Conservation (phyloP, 306 rosid species). For the Cucumis hystrix region DNA sequence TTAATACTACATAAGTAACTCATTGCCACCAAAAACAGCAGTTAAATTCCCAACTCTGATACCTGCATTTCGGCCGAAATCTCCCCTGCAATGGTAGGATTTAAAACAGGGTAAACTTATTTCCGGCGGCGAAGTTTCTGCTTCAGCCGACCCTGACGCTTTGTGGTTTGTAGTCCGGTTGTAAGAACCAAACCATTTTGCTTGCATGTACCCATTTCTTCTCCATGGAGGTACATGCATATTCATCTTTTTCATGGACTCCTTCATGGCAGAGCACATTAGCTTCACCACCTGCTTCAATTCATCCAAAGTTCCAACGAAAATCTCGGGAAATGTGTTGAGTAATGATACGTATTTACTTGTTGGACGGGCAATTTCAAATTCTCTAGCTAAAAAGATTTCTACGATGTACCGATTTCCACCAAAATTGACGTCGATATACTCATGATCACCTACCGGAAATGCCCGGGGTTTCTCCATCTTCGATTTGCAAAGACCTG, state of each 20-base stretch:
- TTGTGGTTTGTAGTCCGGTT: constrained; percentile 42
- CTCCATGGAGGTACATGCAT: constrained; percentile 79
- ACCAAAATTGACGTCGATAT: constrained; percentile 33
- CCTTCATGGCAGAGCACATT: constrained; percentile 55
- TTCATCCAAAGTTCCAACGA: constrained; percentile 43
- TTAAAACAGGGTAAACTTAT: constrained; percentile 27
- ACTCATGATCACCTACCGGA: constrained; percentile 62
- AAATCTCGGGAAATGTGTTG: constrained; percentile 39
- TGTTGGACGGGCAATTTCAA: constrained; percentile 74
- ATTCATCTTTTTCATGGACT: constrained; percentile 40
- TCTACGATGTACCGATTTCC: constrained; percentile 59
- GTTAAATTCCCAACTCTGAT: constrained; percentile 44
- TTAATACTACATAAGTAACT: background rate
- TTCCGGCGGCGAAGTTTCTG: constrained; percentile 1
- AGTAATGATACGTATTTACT: constrained; percentile 31
- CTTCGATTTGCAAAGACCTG: constrained; percentile 85
- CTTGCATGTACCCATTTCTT: constrained; percentile 51
- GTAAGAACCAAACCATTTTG: constrained; percentile 69
- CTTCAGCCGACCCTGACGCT: background rate
- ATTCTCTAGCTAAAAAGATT: constrained; percentile 30
- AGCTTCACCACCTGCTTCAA: constrained; percentile 37
- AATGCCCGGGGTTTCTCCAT: constrained; percentile 41
- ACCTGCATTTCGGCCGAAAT: constrained; percentile 17
- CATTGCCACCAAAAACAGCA: constrained; percentile 18
- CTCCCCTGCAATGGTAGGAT: constrained; percentile 32